Evolutionary conservation across 352 stramenopile species (phyloP).

Genomic region (Globisporangium solare): DNA sequence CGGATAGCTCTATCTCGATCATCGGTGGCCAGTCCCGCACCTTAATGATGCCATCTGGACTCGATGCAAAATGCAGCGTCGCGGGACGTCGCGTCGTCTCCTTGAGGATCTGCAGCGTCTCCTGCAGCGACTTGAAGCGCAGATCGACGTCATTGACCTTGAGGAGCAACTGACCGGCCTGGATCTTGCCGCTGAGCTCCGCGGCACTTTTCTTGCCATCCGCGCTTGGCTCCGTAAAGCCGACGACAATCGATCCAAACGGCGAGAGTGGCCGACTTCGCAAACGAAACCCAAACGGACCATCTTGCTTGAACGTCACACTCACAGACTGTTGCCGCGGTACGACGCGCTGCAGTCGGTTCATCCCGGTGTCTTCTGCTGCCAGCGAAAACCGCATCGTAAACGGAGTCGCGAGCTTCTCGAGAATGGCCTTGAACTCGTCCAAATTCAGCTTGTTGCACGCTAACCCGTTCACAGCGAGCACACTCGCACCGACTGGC

Average conservation of each 20-base stretch:
- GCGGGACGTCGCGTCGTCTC: conserved; percentile 55
- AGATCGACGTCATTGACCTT: conserved; percentile 69
- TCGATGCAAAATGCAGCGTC: conserved; percentile 71
- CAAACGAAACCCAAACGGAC: conserved; percentile 69
- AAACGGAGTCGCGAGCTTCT: conserved; percentile 43
- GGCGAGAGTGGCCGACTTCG: conserved; percentile 60
- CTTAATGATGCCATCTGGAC: conserved; percentile 72
- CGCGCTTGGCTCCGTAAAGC: conserved; percentile 39
- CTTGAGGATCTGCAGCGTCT: conserved; percentile 55
- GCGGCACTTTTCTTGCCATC: conserved; percentile 54
- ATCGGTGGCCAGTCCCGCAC: conserved; percentile 80
- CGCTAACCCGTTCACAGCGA: conserved; percentile 74
- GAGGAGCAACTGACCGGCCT: conserved; percentile 54
- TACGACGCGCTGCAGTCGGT: conserved; percentile 42
- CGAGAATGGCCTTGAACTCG: conserved; percentile 51
- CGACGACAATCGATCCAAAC: conserved; percentile 72
- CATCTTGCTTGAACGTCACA: conserved; percentile 70
- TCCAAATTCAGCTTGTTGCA: conserved; percentile 70
- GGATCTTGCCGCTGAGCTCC: conserved; percentile 71
- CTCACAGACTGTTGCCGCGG: conserved; percentile 44
- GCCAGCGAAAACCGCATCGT: conserved; percentile 63
- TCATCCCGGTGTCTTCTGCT: conserved; percentile 53
- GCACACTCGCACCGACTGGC: conserved; percentile 49
- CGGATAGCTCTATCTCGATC: conserved; percentile 62
- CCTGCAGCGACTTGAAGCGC: conserved; percentile 53